These are phyloP conservation scores for Citrullus amarus DNA, from an alignment of 306 rosid species.

Conservation along the genomic window DNA sequence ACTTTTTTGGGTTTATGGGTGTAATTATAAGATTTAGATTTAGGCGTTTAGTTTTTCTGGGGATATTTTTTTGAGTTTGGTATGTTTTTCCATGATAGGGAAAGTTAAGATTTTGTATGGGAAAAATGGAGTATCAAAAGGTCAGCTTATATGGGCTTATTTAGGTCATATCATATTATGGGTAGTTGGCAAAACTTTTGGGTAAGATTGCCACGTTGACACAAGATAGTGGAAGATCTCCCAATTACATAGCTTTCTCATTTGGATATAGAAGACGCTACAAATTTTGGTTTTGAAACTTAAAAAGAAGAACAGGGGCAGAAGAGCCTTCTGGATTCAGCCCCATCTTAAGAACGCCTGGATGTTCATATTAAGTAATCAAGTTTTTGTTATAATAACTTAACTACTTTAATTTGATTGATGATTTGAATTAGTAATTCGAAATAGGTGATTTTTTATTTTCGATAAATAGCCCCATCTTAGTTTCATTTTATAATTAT, in stretches of 20 bases:
- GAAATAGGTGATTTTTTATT: too few relatives aligned
- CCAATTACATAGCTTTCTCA: not conserved
- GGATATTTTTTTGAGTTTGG: not conserved
- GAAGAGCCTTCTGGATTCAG: not conserved
- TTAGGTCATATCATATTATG: not conserved
- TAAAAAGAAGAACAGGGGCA: not conserved
- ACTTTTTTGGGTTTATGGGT: too few relatives aligned
- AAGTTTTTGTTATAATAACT: not conserved
- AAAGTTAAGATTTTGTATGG: not conserved
- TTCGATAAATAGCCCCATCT: too few relatives aligned
- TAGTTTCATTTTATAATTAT: too few relatives aligned
- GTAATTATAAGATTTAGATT: not conserved
- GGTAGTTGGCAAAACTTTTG: not conserved
- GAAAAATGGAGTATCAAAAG: not conserved
- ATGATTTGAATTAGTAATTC: too few relatives aligned
- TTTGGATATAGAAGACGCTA: not conserved
- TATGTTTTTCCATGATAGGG: not conserved
- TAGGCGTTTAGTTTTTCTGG: not conserved
- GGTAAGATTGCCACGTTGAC: not conserved
- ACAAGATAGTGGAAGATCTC: not conserved
- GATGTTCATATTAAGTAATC: not conserved
- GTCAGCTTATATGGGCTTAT: not conserved
- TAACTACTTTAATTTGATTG: too few relatives aligned
- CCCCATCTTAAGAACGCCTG: not conserved
- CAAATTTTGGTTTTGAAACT: not conserved